Percentiles rank a stretch among this genome's conserved stretches.
Evolutionary conservation across 345 rosid genomes (phyloP).

Genomic region (Lumnitzera racemosa): DNA sequence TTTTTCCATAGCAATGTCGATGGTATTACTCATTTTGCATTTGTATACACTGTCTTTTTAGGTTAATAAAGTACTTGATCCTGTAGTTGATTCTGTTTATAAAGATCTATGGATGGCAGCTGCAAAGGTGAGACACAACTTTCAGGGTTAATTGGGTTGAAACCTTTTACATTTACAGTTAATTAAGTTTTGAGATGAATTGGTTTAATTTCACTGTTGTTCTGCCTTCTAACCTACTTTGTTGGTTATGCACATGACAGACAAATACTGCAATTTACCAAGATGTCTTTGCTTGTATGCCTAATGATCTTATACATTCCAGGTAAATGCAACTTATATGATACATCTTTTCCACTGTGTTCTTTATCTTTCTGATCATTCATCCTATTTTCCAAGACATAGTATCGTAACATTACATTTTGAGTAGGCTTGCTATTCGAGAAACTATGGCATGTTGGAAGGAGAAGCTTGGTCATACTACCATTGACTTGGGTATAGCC

Average conservation of each 20-base stretch:
- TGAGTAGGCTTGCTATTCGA: constrained; percentile 52
- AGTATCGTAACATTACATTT: not conserved
- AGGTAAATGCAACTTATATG: constrained; percentile 35
- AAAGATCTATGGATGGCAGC: constrained; percentile 78
- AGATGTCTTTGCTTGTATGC: constrained; percentile 87
- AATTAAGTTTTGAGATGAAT: too few relatives aligned
- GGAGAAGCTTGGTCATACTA: constrained; percentile 76
- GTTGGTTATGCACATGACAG: constrained; percentile 35
- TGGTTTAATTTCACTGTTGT: not conserved
- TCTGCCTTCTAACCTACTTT: not conserved
- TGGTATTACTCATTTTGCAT: not conserved
- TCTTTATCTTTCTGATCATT: constrained; percentile 3
- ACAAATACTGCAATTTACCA: constrained; percentile 77
- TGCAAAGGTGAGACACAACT: constrained; percentile 57
- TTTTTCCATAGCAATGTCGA: not conserved
- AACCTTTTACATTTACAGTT: not conserved
- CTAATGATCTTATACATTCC: constrained; percentile 82
- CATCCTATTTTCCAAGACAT: not conserved
- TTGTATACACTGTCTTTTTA: constrained; percentile 16
- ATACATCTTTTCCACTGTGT: not conserved
- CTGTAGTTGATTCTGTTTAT: constrained; percentile 78
- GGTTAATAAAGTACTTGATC: constrained; percentile 69
- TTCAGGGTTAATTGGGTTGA: not conserved
- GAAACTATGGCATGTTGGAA: constrained; percentile 61
- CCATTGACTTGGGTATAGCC: constrained; percentile 89